Base-by-base conservation (phyloP, 2,329 filamentous ascomycete species). In the Colletotrichum lentis region DNA sequence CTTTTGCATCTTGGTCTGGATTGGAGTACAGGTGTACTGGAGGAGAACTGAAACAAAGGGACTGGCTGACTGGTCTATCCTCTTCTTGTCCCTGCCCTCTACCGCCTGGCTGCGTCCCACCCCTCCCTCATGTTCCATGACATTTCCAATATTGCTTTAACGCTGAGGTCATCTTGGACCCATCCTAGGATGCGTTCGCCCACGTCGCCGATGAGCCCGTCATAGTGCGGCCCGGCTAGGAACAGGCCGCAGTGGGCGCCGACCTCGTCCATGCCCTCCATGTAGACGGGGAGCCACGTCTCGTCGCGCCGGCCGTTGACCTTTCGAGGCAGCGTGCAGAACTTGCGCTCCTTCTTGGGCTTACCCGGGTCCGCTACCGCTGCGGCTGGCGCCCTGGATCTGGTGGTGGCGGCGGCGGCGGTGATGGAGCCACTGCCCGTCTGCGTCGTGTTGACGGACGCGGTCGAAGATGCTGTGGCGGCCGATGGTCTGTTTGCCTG, bases 211-310 rank as follows among this genome's bases (percentile, higher is more conserved):
- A 95, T 88, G n/a, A 95, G 80, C 70, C 80, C 80, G 73, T 94
- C 91, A 74, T 96, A 95, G 65, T 92, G 90, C 68, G 88, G 84
- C 7, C 90, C 89, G 0, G 86, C 79, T 52, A 92, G 87, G 80
- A 97, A 97, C 59, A 97, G 80, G 0, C 91, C 90, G 70, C 92
- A 95, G 76, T 97, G 94, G 11, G 94, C 94, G 7, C 88, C 89
- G 1, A 97, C 91, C 77, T 97, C 92, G 75, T 97, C 94, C 69
- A 96, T 88, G 60, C 88, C 89, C 66, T 90, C 86, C 91, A 97
- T 96, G 73, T 89, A 90, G 3, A 97, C 86, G 52, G 90, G 84
- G 1, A 94, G 81, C 94, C 94, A 97, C 18, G 89, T 87, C 5
- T 85, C 80, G 76, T 97, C 93, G 50, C 83, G 80, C 68, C 83